Percentiles rank a stretch among this genome's conserved stretches.
phyloP scores from a whole-genome alignment of 495 filamentous ascomycete genomes.

The Xylaria palmicola region DNA sequence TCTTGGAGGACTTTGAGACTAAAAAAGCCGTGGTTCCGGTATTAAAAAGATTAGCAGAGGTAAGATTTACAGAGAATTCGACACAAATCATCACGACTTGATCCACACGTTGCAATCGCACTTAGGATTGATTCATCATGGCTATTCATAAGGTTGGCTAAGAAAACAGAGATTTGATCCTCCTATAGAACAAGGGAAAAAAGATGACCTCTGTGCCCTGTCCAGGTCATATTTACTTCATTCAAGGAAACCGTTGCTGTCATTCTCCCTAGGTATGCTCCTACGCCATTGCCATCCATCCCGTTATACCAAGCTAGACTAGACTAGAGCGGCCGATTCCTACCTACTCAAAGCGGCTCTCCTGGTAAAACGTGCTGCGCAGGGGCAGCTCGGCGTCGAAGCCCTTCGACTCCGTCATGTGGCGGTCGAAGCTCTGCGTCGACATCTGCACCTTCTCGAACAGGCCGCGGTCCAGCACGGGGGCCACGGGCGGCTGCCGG shows the following conservation, averaged over 20 bases:
- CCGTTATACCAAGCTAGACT: not conserved
- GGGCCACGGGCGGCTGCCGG: conserved; percentile 26
- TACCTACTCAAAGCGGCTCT: conserved; percentile 7
- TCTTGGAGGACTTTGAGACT: no score
- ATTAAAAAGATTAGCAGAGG: no score
- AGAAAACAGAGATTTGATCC: no score
- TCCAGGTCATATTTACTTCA: not conserved
- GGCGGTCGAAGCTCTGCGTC: conserved; percentile 28
- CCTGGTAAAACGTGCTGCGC: conserved; percentile 16
- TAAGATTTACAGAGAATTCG: no score
- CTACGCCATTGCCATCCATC: not conserved
- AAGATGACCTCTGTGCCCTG: no score
- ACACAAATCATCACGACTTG: no score
- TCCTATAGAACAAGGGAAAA: no score
- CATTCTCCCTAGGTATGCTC: not conserved
- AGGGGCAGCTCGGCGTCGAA: conserved; percentile 16
- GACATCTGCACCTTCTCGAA: conserved; percentile 38
- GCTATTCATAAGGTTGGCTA: no score
- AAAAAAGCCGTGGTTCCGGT: no score
- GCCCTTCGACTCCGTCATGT: conserved; percentile 19
- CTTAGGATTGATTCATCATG: no score
- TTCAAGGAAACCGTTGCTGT: not conserved
- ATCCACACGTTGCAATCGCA: no score
- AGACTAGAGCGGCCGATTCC: no score
- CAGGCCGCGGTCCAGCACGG: conserved; percentile 25